Conservation (phyloP, 495 filamentous ascomycete species). For the Penicillium argentinense region DNA sequence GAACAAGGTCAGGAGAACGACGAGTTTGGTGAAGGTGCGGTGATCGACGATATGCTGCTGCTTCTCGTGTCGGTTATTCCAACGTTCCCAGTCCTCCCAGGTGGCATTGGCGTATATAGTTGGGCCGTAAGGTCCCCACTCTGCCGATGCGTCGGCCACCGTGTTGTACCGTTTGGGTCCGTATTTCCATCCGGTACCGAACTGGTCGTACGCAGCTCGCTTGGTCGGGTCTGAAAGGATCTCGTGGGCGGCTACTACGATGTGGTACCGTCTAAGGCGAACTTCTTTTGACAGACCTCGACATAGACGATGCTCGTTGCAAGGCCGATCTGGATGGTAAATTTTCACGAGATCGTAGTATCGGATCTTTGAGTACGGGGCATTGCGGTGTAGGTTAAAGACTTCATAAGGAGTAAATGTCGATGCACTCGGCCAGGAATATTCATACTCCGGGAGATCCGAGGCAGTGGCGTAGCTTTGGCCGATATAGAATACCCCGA, state of each 20-base stretch:
- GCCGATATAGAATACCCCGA: conserved; percentile 1
- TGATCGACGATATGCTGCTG: conserved; percentile 70
- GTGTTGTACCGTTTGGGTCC: conserved; percentile 24
- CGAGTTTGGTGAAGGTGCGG: conserved; percentile 65
- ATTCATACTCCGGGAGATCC: conserved; percentile 20
- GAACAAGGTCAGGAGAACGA: conserved; percentile 64
- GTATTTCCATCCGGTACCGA: conserved; percentile 76
- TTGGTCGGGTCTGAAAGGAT: conserved; percentile 83
- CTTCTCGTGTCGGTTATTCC: conserved; percentile 63
- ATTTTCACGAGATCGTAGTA: conserved; percentile 92
- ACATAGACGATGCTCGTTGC: conserved; percentile 49
- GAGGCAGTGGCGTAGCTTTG: conserved; percentile 36
- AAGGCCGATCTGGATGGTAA: conserved; percentile 84
- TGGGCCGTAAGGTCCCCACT: conserved; percentile 34
- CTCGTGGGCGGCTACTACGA: conserved; percentile 82
- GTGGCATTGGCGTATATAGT: conserved; percentile 78
- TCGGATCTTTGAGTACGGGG: conserved; percentile 74
- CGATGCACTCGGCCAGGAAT: conserved; percentile 37
- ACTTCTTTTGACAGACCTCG: conserved; percentile 50
- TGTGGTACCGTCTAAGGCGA: conserved; percentile 79
- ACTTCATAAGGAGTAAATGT: conserved; percentile 87
- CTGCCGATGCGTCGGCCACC: conserved; percentile 10
- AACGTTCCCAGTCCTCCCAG: conserved; percentile 98
- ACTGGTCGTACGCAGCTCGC: conserved; percentile 77
- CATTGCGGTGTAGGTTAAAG: conserved; percentile 59